Conservation (phyloP, 441 rosid genomes). For the Erysimum pusillum region DNA sequence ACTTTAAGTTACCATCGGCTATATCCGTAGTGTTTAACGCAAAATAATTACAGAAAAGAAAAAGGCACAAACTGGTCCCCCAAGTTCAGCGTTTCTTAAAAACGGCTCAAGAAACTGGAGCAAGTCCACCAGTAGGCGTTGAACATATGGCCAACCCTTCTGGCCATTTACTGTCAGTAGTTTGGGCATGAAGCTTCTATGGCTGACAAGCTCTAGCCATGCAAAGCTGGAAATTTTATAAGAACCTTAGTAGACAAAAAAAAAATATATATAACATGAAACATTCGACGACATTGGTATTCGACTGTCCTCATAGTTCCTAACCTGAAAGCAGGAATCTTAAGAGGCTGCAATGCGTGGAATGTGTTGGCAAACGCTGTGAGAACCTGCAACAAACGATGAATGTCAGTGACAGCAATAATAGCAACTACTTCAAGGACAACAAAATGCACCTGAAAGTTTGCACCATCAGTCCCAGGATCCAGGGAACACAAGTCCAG, state of each 20-base stretch:
- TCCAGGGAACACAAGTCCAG: constrained; percentile 78
- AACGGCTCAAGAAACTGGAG: constrained; percentile 97
- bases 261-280: background rate
- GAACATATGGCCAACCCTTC: constrained; percentile 97
- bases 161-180: constrained; percentile 85
- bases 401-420: constrained; percentile 17
- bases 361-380: constrained; percentile 87
- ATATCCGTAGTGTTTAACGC: constrained; percentile 18
- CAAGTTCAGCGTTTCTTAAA: constrained; percentile 94
- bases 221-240: constrained; percentile 76
- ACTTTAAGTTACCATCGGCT: background rate
- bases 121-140: constrained; percentile 92
- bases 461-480: constrained; percentile 73
- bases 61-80: constrained; percentile 70
- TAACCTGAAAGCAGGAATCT: constrained; percentile 96
- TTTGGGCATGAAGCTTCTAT: constrained; percentile 99
- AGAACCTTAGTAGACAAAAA: constrained; percentile 38
- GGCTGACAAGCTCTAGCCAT: constrained; percentile 97
- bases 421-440: constrained; percentile 13
- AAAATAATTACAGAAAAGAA: constrained; percentile 17
- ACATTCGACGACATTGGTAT: background rate
- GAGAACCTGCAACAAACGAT: constrained; percentile 69
- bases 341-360: constrained; percentile 91
- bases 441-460: constrained; percentile 73
- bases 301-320: constrained; percentile 29